phyloP scores from a whole-genome alignment of 768 basidiomycete genomes.

The Boletus sensibilis region DNA sequence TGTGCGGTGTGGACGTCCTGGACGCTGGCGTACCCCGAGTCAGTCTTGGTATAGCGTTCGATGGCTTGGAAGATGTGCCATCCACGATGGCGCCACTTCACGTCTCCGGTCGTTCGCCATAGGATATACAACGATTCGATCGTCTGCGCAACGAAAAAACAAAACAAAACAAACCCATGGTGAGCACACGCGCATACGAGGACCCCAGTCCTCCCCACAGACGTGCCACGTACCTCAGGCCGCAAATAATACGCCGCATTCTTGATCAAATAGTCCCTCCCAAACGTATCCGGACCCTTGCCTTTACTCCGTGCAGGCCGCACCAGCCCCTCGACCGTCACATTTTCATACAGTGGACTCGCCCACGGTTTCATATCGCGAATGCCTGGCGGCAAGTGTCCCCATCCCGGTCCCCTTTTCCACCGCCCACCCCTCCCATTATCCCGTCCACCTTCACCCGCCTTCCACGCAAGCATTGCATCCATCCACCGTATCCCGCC shows the following conservation, averaged over 20 bases:
- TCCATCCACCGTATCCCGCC: conserved; percentile 26
- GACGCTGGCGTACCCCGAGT: conserved; percentile 61
- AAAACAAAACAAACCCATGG: not conserved
- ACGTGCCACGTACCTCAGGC: conserved; percentile 56
- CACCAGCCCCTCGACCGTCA: not conserved
- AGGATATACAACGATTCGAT: conserved; percentile 70
- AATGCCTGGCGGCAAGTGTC: conserved; percentile 52
- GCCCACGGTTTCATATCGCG: conserved; percentile 33
- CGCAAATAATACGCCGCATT: conserved; percentile 55
- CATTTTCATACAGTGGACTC: conserved; percentile 1
- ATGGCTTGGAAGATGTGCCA: conserved; percentile 71
- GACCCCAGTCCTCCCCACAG: too few species aligned
- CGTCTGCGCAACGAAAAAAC: conserved; percentile 43
- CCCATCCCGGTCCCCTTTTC: conserved; percentile 27
- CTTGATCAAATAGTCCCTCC: conserved; percentile 54
- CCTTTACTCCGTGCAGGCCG: not conserved
- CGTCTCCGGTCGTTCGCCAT: conserved; percentile 67
- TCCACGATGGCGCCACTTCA: conserved; percentile 66
- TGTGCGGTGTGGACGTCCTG: conserved; percentile 41
- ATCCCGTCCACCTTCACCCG: not conserved
- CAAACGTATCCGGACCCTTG: conserved; percentile 2
- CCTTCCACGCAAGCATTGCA: conserved; percentile 46
- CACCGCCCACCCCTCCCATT: conserved; percentile 14
- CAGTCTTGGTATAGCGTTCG: conserved; percentile 54
- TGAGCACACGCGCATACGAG: not conserved